Conservation (phyloP, 2,329 filamentous ascomycete species). For the Remersonia thermophila region DNA sequence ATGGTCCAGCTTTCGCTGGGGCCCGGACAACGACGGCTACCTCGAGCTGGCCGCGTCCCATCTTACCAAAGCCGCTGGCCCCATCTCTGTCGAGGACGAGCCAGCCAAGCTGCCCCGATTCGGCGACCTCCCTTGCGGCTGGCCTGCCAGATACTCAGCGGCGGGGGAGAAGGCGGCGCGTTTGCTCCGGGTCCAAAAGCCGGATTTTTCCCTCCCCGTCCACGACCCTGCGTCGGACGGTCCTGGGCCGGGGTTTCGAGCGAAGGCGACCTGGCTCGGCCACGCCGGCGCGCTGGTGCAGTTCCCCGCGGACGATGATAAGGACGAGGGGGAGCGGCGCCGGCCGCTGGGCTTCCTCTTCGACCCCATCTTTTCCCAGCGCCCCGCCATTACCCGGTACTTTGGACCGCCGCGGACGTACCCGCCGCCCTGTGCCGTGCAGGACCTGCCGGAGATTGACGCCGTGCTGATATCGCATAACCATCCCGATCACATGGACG, state of each 20-base stretch:
- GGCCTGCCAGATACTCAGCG: constrained; percentile 7
- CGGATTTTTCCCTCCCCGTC: constrained; percentile 17
- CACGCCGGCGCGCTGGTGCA: constrained; percentile 64
- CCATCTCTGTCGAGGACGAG: neutral
- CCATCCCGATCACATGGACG: constrained; percentile 44
- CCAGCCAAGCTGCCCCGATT: constrained; percentile 9
- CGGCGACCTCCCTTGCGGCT: constrained; percentile 6
- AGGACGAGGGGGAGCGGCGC: constrained; percentile 16
- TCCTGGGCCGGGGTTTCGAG: too few relatives aligned
- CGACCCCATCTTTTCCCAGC: constrained; percentile 40
- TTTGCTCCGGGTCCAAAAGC: constrained; percentile 11
- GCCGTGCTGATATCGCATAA: constrained; percentile 41
- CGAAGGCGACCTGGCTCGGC: constrained; percentile 56
- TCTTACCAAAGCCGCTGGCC: neutral
- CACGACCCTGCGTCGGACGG: too few relatives aligned
- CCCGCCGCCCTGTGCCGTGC: constrained; percentile 34
- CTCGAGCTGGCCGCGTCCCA: constrained; percentile 14
- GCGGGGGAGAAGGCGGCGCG: constrained; percentile 11
- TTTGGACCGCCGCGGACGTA: constrained; percentile 40
- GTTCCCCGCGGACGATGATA: constrained; percentile 35
- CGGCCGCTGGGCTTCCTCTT: constrained; percentile 31
- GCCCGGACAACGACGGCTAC: constrained; percentile 12
- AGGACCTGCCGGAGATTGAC: constrained; percentile 39
- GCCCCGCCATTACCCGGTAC: constrained; percentile 33
- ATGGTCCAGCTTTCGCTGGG: constrained; percentile 16